These are phyloP conservation scores for Suhomyces atakaporum DNA, from an alignment of 1,139 yeast genomes.

Conservation along the genomic window DNA sequence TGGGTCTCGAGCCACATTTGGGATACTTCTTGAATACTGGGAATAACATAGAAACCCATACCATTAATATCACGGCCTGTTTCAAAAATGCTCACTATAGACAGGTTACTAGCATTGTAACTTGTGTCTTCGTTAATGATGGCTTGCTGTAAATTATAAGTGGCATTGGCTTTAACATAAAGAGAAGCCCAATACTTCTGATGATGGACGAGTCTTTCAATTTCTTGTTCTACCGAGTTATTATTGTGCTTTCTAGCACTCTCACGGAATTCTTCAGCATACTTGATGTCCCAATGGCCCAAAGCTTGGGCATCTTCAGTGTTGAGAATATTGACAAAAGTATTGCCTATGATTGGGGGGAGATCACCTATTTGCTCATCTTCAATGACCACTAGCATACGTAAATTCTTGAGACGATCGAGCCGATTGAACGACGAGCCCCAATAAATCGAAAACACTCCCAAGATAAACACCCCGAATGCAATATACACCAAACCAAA, in stretches of 20 bases:
- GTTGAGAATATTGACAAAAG: conserved; percentile 22
- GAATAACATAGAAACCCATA: conserved; percentile 31
- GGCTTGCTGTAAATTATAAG: conserved; percentile 29
- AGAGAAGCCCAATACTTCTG: conserved; percentile 49
- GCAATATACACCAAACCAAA: conserved; percentile 17
- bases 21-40: conserved; percentile 23
- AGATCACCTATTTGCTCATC: conserved; percentile 35
- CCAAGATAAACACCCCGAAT: conserved; percentile 35
- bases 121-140: conserved; percentile 26
- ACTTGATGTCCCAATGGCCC: conserved; percentile 26
- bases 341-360: conserved; percentile 35
- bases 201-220: conserved; percentile 41
- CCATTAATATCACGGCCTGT: conserved; percentile 43
- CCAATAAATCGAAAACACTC: conserved; percentile 44
- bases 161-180: conserved; percentile 37
- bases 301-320: conserved; percentile 20
- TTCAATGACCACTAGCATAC: conserved; percentile 44
- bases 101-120: conserved; percentile 30
- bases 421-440: conserved; percentile 40
- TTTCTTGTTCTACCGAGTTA: conserved; percentile 27
- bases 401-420: conserved; percentile 32
- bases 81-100: conserved; percentile 34
- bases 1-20: conserved; percentile 20
- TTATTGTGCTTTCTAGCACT: conserved; percentile 21
- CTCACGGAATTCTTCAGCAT: conserved; percentile 16